These are phyloP conservation scores for Entamoeba invadens DNA, from an alignment of 208 protist genomes.

Conservation along the genomic window DNA sequence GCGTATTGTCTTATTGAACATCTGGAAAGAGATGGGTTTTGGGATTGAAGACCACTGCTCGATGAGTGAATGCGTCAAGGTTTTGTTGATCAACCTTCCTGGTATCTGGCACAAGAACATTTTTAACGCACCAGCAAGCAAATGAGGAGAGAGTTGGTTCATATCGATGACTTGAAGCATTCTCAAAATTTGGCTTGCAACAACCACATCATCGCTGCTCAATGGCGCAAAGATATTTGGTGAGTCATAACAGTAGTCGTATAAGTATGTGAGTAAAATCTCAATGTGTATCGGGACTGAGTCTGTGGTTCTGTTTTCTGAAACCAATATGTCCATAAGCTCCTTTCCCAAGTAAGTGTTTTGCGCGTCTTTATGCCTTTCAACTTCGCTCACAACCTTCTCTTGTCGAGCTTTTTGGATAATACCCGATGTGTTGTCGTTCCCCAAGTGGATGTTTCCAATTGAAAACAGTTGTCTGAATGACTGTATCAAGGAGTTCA, in stretches of 20 bases:
- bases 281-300: not conserved
- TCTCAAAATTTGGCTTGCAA: not conserved
- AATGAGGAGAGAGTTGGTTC: not conserved
- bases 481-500: not conserved
- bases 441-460: not conserved
- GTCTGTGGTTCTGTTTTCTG: not conserved
- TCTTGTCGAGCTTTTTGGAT: not conserved
- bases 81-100: not conserved
- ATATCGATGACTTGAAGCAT: not conserved
- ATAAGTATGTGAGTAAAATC: not conserved
- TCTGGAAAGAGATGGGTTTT: not conserved
- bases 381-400: not conserved
- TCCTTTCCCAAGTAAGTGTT: not conserved
- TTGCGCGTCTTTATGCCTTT: not conserved
- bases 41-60: not conserved
- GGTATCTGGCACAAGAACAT: not conserved
- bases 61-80: not conserved
- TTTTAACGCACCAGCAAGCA: not conserved
- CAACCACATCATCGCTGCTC: not conserved
- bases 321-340: not conserved
- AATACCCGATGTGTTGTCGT: not conserved
- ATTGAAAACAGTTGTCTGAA: not conserved
- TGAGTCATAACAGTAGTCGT: not conserved
- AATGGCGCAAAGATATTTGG: not conserved
- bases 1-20: not conserved